Conservation (phyloP, 1,139 yeast species). For the Starmera stellimalicola region DNA sequence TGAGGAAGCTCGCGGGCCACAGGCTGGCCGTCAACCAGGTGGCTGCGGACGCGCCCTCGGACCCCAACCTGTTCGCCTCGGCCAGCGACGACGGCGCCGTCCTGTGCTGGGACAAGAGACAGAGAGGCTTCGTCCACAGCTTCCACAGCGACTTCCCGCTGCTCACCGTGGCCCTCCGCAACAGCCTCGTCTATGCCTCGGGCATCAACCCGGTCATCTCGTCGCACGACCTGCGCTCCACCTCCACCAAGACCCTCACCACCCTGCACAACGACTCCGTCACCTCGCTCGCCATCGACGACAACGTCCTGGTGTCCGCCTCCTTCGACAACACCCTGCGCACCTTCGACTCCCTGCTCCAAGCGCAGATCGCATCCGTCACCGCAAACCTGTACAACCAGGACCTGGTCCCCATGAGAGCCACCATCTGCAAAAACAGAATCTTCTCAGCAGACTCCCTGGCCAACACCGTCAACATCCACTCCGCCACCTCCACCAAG, state of each 20-base stretch:
- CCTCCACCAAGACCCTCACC: conserved; percentile 34
- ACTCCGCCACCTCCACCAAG: conserved; percentile 50
- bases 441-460: conserved; percentile 51
- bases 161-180: conserved; percentile 38
- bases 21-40: conserved; percentile 49
- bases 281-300: conserved; percentile 42
- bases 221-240: conserved; percentile 45
- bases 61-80: conserved; percentile 31
- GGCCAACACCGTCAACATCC: conserved; percentile 45
- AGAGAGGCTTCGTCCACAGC: conserved; percentile 30
- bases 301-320: conserved; percentile 41
- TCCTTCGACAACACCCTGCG: conserved; percentile 50
- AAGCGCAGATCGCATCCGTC: conserved; percentile 14
- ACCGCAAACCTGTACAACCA: no score
- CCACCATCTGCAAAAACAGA: conserved; percentile 25
- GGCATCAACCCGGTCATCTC: conserved; percentile 61
- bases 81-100: conserved; percentile 62
- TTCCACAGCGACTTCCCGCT: conserved; percentile 47
- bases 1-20: conserved; percentile 46
- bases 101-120: conserved; percentile 56
- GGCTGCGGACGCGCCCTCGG: conserved; percentile 18
- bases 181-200: conserved; percentile 35
- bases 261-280: conserved; percentile 41
- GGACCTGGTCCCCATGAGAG: conserved; percentile 44
- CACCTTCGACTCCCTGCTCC: conserved; percentile 35